phyloP scores from a whole-genome alignment of 192 early-diverging fungal genomes.

The Chytriomyces sp. region DNA sequence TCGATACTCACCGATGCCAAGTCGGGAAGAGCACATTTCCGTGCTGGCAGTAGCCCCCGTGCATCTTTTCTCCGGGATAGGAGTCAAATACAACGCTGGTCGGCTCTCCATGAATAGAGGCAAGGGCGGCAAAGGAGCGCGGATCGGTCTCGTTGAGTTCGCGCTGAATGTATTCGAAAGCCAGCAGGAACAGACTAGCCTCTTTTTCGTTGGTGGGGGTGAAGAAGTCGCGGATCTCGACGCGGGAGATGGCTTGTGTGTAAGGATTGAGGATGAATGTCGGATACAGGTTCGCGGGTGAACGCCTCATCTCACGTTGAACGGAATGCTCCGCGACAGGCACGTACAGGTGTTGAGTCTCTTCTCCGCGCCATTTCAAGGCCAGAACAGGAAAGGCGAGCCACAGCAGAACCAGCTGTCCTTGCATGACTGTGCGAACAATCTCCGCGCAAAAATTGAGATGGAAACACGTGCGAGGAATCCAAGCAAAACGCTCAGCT shows the following conservation, averaged over 20 bases:
- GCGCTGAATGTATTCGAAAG: neutral
- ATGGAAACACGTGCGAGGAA: no score
- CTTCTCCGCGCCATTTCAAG: no score
- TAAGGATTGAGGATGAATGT: no score
- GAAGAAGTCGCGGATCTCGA: conserved; percentile 2
- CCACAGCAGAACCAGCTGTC: no score
- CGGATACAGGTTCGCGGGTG: no score
- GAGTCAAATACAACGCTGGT: neutral
- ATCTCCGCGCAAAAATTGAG: no score
- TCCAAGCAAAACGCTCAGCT: no score
- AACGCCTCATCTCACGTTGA: no score
- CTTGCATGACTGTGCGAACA: no score
- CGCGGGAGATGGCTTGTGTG: conserved; percentile 2
- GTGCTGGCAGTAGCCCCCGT: conserved; percentile 6
- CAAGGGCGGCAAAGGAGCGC: neutral
- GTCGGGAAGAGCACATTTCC: conserved; percentile 5
- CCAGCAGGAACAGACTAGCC: neutral
- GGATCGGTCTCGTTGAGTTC: neutral
- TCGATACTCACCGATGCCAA: neutral
- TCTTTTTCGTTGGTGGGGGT: neutral
- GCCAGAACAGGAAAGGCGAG: no score
- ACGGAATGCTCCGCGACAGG: no score
- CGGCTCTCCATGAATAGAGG: conserved; percentile 7
- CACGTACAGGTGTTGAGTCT: no score
- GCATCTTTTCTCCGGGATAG: neutral